Evolutionary conservation across 2,329 filamentous ascomycete species (phyloP).

Genomic region (Fusarium humuli): DNA sequence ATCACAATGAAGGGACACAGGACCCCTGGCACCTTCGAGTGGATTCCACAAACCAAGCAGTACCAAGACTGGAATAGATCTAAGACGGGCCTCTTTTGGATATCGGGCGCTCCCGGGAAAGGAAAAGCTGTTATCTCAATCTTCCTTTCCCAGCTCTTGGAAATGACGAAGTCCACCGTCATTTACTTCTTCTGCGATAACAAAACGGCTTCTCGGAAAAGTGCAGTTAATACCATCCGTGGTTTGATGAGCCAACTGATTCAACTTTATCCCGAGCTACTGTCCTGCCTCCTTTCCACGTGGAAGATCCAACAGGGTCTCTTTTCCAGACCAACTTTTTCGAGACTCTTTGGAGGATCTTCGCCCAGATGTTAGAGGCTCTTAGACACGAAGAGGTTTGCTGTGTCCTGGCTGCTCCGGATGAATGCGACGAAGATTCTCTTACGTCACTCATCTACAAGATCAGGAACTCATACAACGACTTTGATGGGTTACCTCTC

Average conservation of each 20-base stretch:
- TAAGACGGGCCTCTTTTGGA: neutral
- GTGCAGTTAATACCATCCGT: too few relatives aligned
- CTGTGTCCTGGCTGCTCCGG: slow-evolving; percentile 6
- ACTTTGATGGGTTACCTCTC: rapidly evolving
- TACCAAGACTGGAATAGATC: slow-evolving; percentile 1
- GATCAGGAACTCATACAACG: neutral
- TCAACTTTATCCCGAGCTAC: too few relatives aligned
- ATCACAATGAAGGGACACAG: neutral
- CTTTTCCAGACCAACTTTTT: neutral
- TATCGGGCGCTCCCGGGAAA: slow-evolving; percentile 11
- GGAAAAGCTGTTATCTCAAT: slow-evolving; percentile 23
- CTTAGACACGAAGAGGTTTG: neutral
- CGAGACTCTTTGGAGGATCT: slow-evolving; percentile 7
- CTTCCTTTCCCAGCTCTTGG: neutral
- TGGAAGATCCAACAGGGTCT: neutral
- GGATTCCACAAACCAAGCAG: slow-evolving; percentile 6
- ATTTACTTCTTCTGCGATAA: slow-evolving; percentile 30
- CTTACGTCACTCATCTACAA: rapidly evolving
- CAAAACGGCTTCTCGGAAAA: too few relatives aligned
- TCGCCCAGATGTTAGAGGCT: neutral
- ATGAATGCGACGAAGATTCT: slow-evolving; percentile 8
- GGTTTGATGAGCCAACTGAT: too few relatives aligned
- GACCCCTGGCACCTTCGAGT: slow-evolving; percentile 19
- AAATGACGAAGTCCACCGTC: neutral
- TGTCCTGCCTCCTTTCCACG: neutral